Base-by-base conservation (phyloP, 2,329 filamentous ascomycete species). In the Leptoxyphium fumago region DNA sequence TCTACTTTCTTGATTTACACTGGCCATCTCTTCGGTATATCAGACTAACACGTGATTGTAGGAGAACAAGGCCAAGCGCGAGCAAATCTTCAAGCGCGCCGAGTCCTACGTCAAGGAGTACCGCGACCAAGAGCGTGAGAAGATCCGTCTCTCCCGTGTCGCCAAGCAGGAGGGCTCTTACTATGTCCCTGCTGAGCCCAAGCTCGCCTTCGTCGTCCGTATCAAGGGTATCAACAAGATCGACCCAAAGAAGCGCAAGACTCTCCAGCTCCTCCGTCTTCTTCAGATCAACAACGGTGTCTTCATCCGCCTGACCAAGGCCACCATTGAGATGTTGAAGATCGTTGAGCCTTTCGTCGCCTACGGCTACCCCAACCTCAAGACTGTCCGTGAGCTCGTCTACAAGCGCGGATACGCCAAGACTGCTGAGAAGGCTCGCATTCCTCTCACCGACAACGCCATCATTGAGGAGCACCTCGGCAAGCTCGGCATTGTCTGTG, bases 221-320 rank as follows among this genome's bases (percentile, higher is more conserved):
- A 98, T 98, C 79, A 98, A 98, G 86, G 91, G 89, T 94, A 96
- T 98, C 87, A 96, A 96, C 85, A 98, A 98, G 84, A 96, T 98
- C 63, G 81, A 93, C 67, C 91, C 91, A 61, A 96, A 98, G 84
- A 93, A 93, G 72, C 88, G 91, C 78, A 98, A 98, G 82, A 96
- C 94, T 65, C 81, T 98, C 61, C 91, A 98, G 75, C 85, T 98
- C 50, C 88, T 98, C 68, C 89, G 91, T 77, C 86, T 98, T 56
- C 82, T 98, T 63, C 91, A 98, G 78, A 98, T 98, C 84, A 98
- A 98, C 85, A 96, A 94, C 71, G 91, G 89, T 71, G 86, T 95
- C 71, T 98, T 98, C 75, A 77, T 98, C 72, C 82, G 80, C 65
- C 76, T 95, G 65, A 96, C 88, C 74, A 98, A 96, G 83, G 91